phyloP scores from a whole-genome alignment of 345 rosid species.

The Acer campestre region DNA sequence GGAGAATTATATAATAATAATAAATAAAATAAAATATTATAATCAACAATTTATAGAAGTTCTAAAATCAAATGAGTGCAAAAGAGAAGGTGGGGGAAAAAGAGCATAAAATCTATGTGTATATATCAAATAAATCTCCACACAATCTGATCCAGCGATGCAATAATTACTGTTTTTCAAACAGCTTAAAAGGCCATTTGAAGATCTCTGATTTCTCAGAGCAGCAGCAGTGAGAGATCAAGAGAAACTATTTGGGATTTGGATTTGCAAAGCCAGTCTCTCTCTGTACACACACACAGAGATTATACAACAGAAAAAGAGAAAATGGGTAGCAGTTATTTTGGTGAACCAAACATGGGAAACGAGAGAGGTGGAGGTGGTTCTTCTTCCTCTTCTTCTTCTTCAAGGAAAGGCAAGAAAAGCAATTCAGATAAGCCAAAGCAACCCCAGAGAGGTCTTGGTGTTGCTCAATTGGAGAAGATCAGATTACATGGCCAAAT shows the following conservation, averaged over 20 bases:
- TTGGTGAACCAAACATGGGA: conserved; percentile 68
- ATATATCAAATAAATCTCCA: conserved; percentile 60
- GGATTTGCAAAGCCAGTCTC: conserved; percentile 19
- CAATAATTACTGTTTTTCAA: conserved; percentile 60
- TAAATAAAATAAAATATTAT: background rate
- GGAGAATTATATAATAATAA: conserved; percentile 8
- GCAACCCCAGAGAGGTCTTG: conserved; percentile 97
- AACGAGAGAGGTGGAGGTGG: conserved; percentile 38
- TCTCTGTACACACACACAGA: background rate
- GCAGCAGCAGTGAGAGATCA: conserved; percentile 23
- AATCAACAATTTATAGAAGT: conserved; percentile 25
- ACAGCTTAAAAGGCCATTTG: conserved; percentile 41
- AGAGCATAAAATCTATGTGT: conserved; percentile 71
- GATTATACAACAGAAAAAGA: background rate
- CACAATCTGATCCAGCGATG: conserved; percentile 94
- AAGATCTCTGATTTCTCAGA: conserved; percentile 55
- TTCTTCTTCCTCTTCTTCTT: conserved; percentile 66
- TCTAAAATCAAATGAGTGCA: conserved; percentile 16
- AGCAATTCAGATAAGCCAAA: conserved; percentile 72
- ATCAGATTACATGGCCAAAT: conserved; percentile 72
- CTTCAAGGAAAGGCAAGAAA: conserved; percentile 80
- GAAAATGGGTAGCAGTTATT: conserved; percentile 75
- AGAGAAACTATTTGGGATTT: conserved; percentile 26
- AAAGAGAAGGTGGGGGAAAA: conserved; percentile 20
- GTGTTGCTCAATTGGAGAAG: conserved; percentile 95